These are phyloP conservation scores for Perkinsus marinus DNA, from an alignment of 169 alveolate species.

Conservation along the genomic window DNA sequence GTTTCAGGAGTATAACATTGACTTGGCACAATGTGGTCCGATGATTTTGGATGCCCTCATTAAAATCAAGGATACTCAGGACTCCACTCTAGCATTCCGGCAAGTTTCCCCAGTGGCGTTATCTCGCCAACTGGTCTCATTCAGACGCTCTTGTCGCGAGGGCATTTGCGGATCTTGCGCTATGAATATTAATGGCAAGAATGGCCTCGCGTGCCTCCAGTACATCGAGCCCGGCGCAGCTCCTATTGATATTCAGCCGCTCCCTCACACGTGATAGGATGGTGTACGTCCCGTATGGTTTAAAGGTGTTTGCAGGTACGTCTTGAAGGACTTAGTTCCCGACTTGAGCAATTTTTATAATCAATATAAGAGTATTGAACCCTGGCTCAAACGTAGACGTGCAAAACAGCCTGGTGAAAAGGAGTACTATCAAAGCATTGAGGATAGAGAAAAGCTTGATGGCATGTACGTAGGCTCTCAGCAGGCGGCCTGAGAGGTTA, in stretches of 20 bases:
- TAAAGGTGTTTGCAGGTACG: too few relatives aligned
- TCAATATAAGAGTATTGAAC: slow-evolving; percentile 86
- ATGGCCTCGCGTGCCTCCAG: slow-evolving; percentile 76
- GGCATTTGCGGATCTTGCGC: slow-evolving; percentile 97
- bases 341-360: slow-evolving; percentile 91
- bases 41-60: slow-evolving; percentile 84
- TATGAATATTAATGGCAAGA: slow-evolving; percentile 87
- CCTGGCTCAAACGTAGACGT: slow-evolving; percentile 84
- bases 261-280: slow-evolving; percentile 69
- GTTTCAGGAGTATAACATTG: neutral
- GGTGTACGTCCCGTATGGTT: too few relatives aligned
- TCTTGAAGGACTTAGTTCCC: slow-evolving; percentile 82
- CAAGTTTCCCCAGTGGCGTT: slow-evolving; percentile 24
- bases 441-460: slow-evolving; percentile 82
- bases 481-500: neutral
- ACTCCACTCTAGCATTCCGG: slow-evolving; percentile 55
- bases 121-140: slow-evolving; percentile 4
- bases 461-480: slow-evolving; percentile 63
- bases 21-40: slow-evolving; percentile 61
- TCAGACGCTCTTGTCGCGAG: slow-evolving; percentile 84
- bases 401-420: slow-evolving; percentile 51
- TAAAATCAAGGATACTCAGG: slow-evolving; percentile 67
- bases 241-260: slow-evolving; percentile 62
- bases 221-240: slow-evolving; percentile 11
- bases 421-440: slow-evolving; percentile 65